Conservation (phyloP, 2,329 filamentous ascomycete species). For the Claviceps maximensis region DNA sequence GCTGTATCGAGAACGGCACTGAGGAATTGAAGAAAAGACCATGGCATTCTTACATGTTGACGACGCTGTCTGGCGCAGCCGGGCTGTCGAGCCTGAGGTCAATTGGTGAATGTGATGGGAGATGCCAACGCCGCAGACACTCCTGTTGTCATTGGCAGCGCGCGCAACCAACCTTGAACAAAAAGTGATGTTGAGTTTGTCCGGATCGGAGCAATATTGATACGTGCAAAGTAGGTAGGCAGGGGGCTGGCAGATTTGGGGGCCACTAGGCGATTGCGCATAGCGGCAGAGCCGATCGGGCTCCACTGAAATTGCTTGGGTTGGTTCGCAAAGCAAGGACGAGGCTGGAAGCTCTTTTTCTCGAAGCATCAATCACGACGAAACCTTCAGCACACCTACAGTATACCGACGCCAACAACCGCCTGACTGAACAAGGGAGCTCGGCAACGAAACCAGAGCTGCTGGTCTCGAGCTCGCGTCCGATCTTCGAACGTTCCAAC, state of each 20-base stretch:
- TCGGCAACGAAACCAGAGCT: neutral
- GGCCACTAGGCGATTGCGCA: neutral
- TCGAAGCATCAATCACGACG: neutral
- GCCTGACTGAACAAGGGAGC: neutral
- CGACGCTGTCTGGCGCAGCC: neutral
- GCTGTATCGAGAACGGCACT: neutral
- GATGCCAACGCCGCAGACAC: neutral
- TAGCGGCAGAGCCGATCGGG: neutral
- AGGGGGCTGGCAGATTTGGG: neutral
- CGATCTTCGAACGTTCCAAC: neutral
- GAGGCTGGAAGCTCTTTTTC: constrained; percentile 1
- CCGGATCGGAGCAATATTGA: constrained; percentile 18
- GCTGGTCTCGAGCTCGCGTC: too few species aligned
- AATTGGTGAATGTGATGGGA: neutral
- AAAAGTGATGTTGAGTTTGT: neutral
- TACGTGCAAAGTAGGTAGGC: constrained; percentile 7
- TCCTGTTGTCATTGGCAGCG: neutral
- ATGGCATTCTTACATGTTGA: neutral
- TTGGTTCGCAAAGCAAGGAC: neutral
- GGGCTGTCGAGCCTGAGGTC: neutral
- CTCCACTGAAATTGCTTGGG: neutral
- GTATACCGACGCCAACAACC: neutral
- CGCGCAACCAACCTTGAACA: neutral
- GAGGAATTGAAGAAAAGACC: neutral
- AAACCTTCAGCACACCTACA: neutral